Conservation (phyloP, 2,329 filamentous ascomycete genomes). For the Fusarium avenaceum region DNA sequence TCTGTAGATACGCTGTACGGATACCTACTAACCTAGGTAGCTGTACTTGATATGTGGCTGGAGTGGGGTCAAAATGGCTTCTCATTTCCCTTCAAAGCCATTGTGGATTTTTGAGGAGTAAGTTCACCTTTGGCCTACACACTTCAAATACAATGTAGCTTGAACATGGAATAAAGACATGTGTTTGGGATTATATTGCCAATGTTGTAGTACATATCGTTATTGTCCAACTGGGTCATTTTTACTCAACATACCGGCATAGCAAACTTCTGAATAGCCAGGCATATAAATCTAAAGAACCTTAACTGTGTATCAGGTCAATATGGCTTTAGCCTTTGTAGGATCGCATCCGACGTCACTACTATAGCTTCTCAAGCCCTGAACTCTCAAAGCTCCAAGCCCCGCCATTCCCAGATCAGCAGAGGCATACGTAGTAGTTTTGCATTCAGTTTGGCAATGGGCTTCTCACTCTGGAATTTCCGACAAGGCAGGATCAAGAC, state of each 20-base stretch:
- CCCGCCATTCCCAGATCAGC: conserved; percentile 9
- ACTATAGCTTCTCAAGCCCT: conserved; percentile 25
- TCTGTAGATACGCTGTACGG: background rate
- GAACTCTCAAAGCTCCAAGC: conserved; percentile 25
- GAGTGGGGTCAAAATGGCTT: conserved; percentile 35
- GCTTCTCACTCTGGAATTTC: background rate
- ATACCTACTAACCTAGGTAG: conserved; percentile 4
- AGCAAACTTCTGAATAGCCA: background rate
- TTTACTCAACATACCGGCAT: background rate
- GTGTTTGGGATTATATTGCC: background rate
- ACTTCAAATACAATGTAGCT: conserved; percentile 28
- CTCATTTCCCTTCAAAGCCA: conserved; percentile 31
- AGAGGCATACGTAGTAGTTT: background rate
- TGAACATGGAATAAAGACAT: conserved; percentile 9
- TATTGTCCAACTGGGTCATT: background rate
- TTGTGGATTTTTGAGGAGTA: conserved; percentile 18
- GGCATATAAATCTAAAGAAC: conserved; percentile 1
- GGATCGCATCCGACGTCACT: conserved; percentile 24
- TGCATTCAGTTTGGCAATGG: background rate
- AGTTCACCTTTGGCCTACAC: conserved; percentile 21
- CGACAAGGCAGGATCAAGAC: background rate
- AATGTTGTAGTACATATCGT: background rate
- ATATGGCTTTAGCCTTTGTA: background rate
- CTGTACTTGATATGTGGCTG: conserved; percentile 32
- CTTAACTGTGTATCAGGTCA: background rate